Evolutionary conservation across 2,329 filamentous ascomycete genomes (phyloP).

Genomic region (Leptosphaerulina australis): DNA sequence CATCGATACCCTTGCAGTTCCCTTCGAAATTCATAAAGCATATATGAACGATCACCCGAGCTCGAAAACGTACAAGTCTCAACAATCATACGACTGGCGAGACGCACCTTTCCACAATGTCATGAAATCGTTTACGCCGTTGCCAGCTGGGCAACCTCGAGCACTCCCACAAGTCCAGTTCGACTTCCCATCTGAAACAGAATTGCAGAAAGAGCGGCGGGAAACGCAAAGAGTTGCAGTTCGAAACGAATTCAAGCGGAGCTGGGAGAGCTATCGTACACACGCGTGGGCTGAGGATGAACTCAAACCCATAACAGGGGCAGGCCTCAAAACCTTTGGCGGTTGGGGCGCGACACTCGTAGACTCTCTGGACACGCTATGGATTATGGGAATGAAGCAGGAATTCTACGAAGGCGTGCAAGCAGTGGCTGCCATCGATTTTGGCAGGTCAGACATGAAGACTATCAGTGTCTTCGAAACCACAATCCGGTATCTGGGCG

Average conservation of each 20-base stretch:
- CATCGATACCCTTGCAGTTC: slow-evolving; percentile 37
- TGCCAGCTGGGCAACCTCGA: slow-evolving; percentile 48
- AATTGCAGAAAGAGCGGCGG: slow-evolving; percentile 30
- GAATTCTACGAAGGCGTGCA: slow-evolving; percentile 56
- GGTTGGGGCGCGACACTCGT: slow-evolving; percentile 58
- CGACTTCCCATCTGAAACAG: slow-evolving; percentile 46
- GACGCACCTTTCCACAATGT: slow-evolving; percentile 50
- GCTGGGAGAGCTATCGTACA: slow-evolving; percentile 53
- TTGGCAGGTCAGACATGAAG: slow-evolving; percentile 47
- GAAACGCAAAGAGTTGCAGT: slow-evolving; percentile 47
- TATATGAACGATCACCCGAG: slow-evolving; percentile 42
- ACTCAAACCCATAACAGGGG: slow-evolving; percentile 50
- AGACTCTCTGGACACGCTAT: slow-evolving; percentile 55
- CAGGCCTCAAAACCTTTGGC: slow-evolving; percentile 51
- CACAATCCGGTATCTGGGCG: slow-evolving; percentile 53
- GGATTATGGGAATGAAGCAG: slow-evolving; percentile 56
- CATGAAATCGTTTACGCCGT: slow-evolving; percentile 41
- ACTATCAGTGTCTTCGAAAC: slow-evolving; percentile 60
- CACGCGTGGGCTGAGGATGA: slow-evolving; percentile 57
- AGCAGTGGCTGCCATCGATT: slow-evolving; percentile 54
- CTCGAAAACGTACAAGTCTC: slow-evolving; percentile 23
- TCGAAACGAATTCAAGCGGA: slow-evolving; percentile 50
- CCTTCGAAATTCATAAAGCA: slow-evolving; percentile 34
- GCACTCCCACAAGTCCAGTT: slow-evolving; percentile 52
- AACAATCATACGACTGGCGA: slow-evolving; percentile 50